These are phyloP conservation scores for Monilinia fructigena DNA, from an alignment of 2,329 filamentous ascomycete genomes.

Conservation along the genomic window DNA sequence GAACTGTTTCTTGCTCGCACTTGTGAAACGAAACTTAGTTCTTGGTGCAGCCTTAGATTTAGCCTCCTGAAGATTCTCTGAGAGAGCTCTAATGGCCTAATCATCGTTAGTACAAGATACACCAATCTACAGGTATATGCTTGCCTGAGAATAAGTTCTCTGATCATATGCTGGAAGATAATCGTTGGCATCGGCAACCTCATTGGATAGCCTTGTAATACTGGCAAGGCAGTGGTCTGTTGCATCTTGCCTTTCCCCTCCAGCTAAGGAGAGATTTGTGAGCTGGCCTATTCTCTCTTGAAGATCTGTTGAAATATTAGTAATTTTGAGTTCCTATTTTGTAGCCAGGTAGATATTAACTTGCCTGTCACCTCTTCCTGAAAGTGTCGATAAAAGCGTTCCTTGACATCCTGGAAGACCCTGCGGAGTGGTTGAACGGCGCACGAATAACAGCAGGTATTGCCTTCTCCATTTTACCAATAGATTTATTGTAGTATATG, in stretches of 20 bases:
- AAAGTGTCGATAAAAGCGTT: constrained; percentile 83
- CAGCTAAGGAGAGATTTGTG: constrained; percentile 58
- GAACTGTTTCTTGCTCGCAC: constrained; percentile 52
- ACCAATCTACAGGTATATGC: constrained; percentile 13
- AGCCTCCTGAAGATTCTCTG: constrained; percentile 72
- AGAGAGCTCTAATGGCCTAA: constrained; percentile 72
- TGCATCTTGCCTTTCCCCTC: constrained; percentile 75
- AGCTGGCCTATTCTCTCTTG: constrained; percentile 74
- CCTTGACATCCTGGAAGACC: constrained; percentile 54
- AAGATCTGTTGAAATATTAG: constrained; percentile 54
- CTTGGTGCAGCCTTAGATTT: constrained; percentile 68
- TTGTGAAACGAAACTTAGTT: constrained; percentile 81
- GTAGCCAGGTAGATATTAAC: constrained; percentile 34
- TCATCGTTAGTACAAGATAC: constrained; percentile 41
- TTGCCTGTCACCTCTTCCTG: constrained; percentile 70
- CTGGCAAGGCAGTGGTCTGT: constrained; percentile 76
- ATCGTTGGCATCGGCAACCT: constrained; percentile 79
- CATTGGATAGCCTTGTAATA: constrained; percentile 77
- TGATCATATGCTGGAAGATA: constrained; percentile 89
- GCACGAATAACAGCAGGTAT: constrained; percentile 12
- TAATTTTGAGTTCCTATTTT: neutral
- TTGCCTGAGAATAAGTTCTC: constrained; percentile 76
- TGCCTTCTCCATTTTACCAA: constrained; percentile 12
- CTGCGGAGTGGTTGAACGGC: constrained; percentile 29
- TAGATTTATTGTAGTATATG: neutral